phyloP scores from a whole-genome alignment of 2,329 filamentous ascomycete genomes.

The Cordyceps cateniannulata region DNA sequence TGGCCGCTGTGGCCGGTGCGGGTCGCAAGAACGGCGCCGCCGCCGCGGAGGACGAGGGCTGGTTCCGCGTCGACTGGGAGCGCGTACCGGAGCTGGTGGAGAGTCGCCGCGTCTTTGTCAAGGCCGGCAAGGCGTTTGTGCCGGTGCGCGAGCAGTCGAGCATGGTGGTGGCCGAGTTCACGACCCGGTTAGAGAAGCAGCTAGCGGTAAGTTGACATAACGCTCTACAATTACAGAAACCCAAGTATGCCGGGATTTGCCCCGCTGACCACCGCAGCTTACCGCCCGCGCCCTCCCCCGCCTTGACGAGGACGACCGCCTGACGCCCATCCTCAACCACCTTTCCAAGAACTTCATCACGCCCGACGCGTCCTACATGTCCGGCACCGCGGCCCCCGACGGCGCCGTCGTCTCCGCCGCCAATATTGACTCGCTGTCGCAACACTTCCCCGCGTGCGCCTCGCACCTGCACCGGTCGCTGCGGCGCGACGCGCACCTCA shows the following conservation, averaged over 20 bases:
- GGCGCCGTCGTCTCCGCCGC: conserved; percentile 71
- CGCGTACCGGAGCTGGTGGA: conserved; percentile 87
- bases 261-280: conserved; percentile 42
- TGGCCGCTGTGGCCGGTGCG: conserved; percentile 42
- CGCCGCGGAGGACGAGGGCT: conserved; percentile 66
- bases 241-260: too few relatives aligned
- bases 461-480: conserved; percentile 80
- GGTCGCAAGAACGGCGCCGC: conserved; percentile 20
- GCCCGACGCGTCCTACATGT: conserved; percentile 72
- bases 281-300: conserved; percentile 87
- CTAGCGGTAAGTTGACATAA: conserved; percentile 57
- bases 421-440: conserved; percentile 68
- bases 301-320: conserved; percentile 91
- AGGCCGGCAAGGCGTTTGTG: conserved; percentile 82
- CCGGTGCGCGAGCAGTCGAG: conserved; percentile 79
- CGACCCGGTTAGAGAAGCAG: conserved; percentile 67
- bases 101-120: conserved; percentile 66
- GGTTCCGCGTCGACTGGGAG: conserved; percentile 97
- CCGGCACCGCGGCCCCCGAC: conserved; percentile 55
- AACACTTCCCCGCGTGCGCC: conserved; percentile 92
- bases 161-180: conserved; percentile 86
- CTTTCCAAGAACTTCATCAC: conserved; percentile 95
- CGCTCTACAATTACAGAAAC: neutral
- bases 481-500: conserved; percentile 82
- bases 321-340: conserved; percentile 62